These are phyloP conservation scores for Lodderomyces theae DNA, from an alignment of 1,139 yeast genomes.

Conservation along the genomic window DNA sequence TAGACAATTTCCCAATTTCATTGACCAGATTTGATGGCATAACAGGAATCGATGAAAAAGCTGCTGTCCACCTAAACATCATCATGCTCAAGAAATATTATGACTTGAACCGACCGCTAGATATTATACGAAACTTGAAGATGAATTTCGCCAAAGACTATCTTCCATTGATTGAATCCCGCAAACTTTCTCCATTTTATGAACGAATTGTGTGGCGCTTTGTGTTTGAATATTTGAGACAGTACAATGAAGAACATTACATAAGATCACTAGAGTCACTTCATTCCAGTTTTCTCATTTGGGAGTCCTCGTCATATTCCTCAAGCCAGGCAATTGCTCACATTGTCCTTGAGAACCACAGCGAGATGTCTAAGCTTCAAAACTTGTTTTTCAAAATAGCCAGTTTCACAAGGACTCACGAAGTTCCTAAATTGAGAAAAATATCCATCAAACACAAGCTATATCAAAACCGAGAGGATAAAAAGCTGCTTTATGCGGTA, in stretches of 20 bases:
- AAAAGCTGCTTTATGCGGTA: slow-evolving; percentile 18
- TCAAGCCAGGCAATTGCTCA: slow-evolving; percentile 17
- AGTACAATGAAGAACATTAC: slow-evolving; percentile 23
- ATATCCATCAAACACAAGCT: slow-evolving; percentile 32
- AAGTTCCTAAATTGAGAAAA: slow-evolving; percentile 21
- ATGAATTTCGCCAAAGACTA: slow-evolving; percentile 25
- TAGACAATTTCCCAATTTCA: slow-evolving; percentile 23
- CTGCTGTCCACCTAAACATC: slow-evolving; percentile 21
- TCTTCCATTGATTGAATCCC: slow-evolving; percentile 25
- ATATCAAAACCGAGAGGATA: slow-evolving; percentile 14
- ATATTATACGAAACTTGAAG: slow-evolving; percentile 31
- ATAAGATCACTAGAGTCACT: slow-evolving; percentile 23
- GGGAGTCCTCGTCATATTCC: slow-evolving; percentile 34
- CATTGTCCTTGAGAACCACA: slow-evolving; percentile 17
- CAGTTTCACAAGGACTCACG: not conserved
- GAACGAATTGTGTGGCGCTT: slow-evolving; percentile 46
- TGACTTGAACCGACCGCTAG: slow-evolving; percentile 31
- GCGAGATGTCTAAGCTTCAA: slow-evolving; percentile 24
- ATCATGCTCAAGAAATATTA: slow-evolving; percentile 36
- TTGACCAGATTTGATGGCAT: slow-evolving; percentile 3
- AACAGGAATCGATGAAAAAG: slow-evolving; percentile 14
- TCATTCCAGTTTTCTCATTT: slow-evolving; percentile 35
- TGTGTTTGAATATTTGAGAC: slow-evolving; percentile 34
- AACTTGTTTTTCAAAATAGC: slow-evolving; percentile 24
- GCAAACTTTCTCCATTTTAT: slow-evolving; percentile 33